A percentile compares a stretch with the other conserved stretches of the same genome.
Conservation (phyloP, 768 basidiomycete species). For the Termitomyces sp. region DNA sequence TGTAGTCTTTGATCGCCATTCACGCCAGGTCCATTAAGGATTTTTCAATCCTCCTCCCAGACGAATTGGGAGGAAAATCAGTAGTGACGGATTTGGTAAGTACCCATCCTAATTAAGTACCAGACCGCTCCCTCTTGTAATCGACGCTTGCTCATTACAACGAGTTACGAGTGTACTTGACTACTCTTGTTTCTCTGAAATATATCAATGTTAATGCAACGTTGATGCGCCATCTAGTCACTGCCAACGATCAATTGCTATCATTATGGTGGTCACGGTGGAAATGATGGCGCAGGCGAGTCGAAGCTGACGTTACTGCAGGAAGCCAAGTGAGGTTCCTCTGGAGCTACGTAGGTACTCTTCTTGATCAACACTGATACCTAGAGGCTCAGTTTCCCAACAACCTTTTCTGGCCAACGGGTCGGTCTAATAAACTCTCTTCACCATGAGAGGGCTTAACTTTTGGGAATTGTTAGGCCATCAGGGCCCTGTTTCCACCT, state of each 20-base stretch:
- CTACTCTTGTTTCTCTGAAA: background rate
- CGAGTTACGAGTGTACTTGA: too few relatives aligned
- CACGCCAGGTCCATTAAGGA: background rate
- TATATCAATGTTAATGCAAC: too few relatives aligned
- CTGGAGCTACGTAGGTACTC: background rate
- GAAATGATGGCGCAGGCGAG: background rate
- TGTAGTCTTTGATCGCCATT: background rate
- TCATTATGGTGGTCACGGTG: background rate
- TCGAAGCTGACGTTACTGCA: background rate
- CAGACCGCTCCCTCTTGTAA: too few relatives aligned
- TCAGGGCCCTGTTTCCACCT: background rate
- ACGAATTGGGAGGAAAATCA: background rate
- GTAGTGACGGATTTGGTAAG: background rate
- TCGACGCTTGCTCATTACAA: background rate
- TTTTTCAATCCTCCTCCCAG: background rate
- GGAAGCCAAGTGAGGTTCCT: background rate
- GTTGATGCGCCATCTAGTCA: background rate
- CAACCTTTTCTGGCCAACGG: background rate
- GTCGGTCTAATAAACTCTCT: background rate
- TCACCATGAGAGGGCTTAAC: background rate
- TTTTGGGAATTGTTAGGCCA: background rate
- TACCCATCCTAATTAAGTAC: background rate
- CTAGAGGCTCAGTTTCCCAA: background rate
- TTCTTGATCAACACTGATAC: background rate
- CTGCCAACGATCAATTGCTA: background rate